These are phyloP conservation scores for Porpolomopsis calyptriformis DNA, from an alignment of 768 basidiomycete genomes.

Conservation along the genomic window DNA sequence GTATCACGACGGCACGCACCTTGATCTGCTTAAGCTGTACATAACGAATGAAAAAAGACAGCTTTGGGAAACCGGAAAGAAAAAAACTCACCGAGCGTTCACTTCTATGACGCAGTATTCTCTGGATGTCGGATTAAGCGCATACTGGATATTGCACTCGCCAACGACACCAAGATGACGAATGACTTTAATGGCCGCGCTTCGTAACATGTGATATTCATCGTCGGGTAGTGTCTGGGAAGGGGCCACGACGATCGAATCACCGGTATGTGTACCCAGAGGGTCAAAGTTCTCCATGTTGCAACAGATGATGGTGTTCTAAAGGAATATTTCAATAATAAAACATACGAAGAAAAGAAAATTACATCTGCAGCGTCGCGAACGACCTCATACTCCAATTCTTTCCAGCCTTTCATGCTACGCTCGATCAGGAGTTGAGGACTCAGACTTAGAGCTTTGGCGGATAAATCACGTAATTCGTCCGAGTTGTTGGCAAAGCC, in stretches of 20 bases:
- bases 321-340: slow-evolving; percentile 7
- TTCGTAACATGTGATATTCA: slow-evolving; percentile 98
- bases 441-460: slow-evolving; percentile 80
- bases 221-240: slow-evolving; percentile 96
- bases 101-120: slow-evolving; percentile 99
- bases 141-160: slow-evolving; percentile 98
- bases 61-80: slow-evolving; percentile 3
- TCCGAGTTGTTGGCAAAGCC: slow-evolving; percentile 94
- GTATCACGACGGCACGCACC: slow-evolving; percentile 25
- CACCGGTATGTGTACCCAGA: slow-evolving; percentile 96
- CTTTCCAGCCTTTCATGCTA: slow-evolving; percentile 99
- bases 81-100: slow-evolving; percentile 63
- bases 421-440: slow-evolving; percentile 97
- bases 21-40: slow-evolving; percentile 65
- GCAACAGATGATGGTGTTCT: slow-evolving; percentile 99
- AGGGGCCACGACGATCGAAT: slow-evolving; percentile 98
- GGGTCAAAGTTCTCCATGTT: slow-evolving; percentile 99
- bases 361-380: slow-evolving; percentile 89
- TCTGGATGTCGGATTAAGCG: slow-evolving; percentile 81
- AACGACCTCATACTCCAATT: slow-evolving; percentile 98
- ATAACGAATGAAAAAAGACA: background rate
- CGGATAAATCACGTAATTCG: slow-evolving; percentile 88
- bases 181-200: slow-evolving; percentile 91
- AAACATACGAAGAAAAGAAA: slow-evolving; percentile 4
- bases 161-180: slow-evolving; percentile 88